Evolutionary conservation across 352 stramenopile genomes (phyloP), one percentile per base, ranked within the genome.

Genomic region (Globisporangium nunn): DNA sequence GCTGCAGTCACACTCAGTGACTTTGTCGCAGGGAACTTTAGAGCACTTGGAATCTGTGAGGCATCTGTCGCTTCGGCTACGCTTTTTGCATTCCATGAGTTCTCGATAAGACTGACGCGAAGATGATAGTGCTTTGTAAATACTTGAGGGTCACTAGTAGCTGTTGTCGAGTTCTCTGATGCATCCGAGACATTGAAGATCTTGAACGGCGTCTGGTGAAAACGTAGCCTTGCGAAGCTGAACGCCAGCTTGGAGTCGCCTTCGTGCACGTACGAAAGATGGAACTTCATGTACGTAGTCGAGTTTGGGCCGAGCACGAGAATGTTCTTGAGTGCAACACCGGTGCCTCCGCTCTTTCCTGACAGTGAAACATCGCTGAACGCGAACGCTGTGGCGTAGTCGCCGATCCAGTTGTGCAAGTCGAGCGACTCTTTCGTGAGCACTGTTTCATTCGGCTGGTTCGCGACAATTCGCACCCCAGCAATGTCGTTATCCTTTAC

Each of bases 161-260:
- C 59, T 4, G 51, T 29, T 12, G 43, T 53, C 8, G 49, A 49
- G 30, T 63, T 54, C 55, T 60, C 43, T 35, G 14, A 44, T 10
- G 57, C 23, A 11, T 72, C 64, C 3, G 70, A 71, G 29, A 66
- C 60, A 33, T 88, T 87, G 48, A 90, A 73, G 23, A 86, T 68
- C 54, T 87, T 78, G 63, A 88, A 92, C 3, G 81, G 76, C 0
- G 74, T 88, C 61, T 87, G 70, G 43, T 83, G 70, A 2, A 89
- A 56, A 3, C 66, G 60, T 15, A 89, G 31, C 8, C 41, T 68
- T 1, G 72, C 74, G 18, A 64, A 68, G 0, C 45, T 58, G 43
- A 84, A 85, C 0, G 35, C 40, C 0, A 78, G 46, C 2, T 59
- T 59, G 2, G 69, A 78, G 50, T 86, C 79, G 15, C 75, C 77